Evolutionary conservation across 768 basidiomycete species (phyloP), one percentile per base, ranked within the genome.

Genomic region (Tylopilus intermedius): DNA sequence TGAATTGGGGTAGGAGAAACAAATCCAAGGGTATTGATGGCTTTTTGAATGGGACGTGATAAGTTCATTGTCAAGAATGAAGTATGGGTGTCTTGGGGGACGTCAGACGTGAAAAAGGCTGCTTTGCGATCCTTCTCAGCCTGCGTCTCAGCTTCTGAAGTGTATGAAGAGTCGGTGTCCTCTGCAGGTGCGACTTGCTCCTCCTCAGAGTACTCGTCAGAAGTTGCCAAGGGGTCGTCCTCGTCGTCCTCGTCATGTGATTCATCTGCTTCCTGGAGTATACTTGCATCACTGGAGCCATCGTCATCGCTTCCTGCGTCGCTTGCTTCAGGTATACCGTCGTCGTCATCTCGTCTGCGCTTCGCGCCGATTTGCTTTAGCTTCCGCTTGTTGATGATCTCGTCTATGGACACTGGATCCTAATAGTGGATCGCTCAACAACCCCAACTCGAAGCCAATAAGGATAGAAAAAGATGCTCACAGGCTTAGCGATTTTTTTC

Each of bases 41-140:
- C 88, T 63, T 94, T 95, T 47, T 96, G 79, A 42, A 98, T 79
- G 1, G 94, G 96, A 27, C 96, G 88, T 1, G 96, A 97, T 27
- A 99, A 79, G 67, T 94, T 95, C 91, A 96, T 94, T 8, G 87
- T 82, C 35, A 91, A 72, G 74, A 96, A 96, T 14, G 94, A 92
- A 33, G 81, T 67, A 61, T 90, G 84, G n/a, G 71, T 65, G 58
- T 82, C 75, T 41, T 77, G 66, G 9, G 72, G 72, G 44, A 69
- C 64, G 47, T 80, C 76, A 2, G 82, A 78, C 57, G 90, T 86
- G 69, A 96, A 97, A 70, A 90, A 98, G 13, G 90, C 91, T 22
- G 83, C 80, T 72, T 96, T 95, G 48, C 90, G 82, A 47, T 77
- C 81, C 47, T 75, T 76, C 55, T 86, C 78, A 14, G 72, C 77